Evolutionary conservation across 2,329 filamentous ascomycete genomes (phyloP).

Genomic region (Ascochyta viciae-villosae): DNA sequence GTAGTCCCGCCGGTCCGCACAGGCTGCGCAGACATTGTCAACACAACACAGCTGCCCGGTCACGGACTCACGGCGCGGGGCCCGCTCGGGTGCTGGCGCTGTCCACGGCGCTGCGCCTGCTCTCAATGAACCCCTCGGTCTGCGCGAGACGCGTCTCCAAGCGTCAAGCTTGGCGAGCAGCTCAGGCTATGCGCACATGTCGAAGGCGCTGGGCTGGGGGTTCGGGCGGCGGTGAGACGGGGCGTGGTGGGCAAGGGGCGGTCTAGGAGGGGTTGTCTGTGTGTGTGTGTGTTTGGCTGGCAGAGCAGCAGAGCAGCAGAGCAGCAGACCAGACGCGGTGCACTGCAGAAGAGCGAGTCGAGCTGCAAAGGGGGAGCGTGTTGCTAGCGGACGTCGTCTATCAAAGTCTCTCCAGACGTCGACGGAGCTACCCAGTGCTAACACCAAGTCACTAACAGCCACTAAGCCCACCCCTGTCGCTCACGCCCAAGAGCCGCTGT

Average conservation of each 20-base stretch:
- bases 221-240: conserved; percentile 13
- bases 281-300: conserved; percentile 6
- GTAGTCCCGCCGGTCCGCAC: conserved; percentile 5
- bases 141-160: conserved; percentile 28
- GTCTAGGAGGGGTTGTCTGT: conserved; percentile 8
- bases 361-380: conserved; percentile 14
- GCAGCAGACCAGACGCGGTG: not conserved
- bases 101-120: too few relatives aligned
- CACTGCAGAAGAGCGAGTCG: conserved; percentile 10
- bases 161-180: conserved; percentile 36
- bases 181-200: conserved; percentile 38
- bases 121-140: not conserved
- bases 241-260: conserved; percentile 20
- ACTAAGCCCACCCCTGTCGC: conserved; percentile 18
- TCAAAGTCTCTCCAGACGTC: conserved; percentile 5
- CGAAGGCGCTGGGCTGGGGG: conserved; percentile 7
- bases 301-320: conserved; percentile 1
- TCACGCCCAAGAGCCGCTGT: conserved; percentile 13
- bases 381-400: conserved; percentile 11
- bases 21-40: conserved; percentile 25
- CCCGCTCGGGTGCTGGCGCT: conserved; percentile 9
- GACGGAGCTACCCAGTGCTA: too few relatives aligned
- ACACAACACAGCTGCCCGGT: not conserved
- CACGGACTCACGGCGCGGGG: not conserved
- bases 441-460: not conserved